Percentiles rank a stretch among this genome's conserved stretches.
Evolutionary conservation across 208 protist species (phyloP).

Genomic region (Herpetomonas muscarum): DNA sequence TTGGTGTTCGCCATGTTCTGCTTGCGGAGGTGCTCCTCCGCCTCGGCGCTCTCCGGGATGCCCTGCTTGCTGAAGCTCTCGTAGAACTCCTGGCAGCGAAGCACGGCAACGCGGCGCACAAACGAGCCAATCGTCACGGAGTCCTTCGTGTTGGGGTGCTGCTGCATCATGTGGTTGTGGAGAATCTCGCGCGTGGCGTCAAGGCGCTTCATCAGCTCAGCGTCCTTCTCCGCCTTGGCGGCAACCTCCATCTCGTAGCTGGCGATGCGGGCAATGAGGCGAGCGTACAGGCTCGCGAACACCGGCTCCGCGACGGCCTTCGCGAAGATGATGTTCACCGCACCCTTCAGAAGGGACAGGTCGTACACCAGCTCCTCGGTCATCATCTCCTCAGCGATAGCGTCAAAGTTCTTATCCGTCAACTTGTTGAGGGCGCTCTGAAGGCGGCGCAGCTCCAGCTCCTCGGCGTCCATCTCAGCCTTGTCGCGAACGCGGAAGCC

Average conservation of each 20-base stretch:
- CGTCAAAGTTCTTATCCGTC: slow-evolving; percentile 81
- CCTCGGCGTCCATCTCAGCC: slow-evolving; percentile 60
- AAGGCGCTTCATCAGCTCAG: slow-evolving; percentile 11
- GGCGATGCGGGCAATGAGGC: slow-evolving; percentile 66
- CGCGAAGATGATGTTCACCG: slow-evolving; percentile 80
- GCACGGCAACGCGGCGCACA: slow-evolving; percentile 44
- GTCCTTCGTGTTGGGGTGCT: slow-evolving; percentile 19
- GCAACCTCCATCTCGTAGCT: slow-evolving; percentile 71
- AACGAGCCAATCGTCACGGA: slow-evolving; percentile 11
- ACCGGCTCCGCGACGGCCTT: slow-evolving; percentile 88
- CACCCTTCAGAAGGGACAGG: slow-evolving; percentile 47
- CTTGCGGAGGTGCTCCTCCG: slow-evolving; percentile 64
- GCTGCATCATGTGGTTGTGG: too few species aligned
- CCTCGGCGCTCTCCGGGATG: slow-evolving; percentile 37
- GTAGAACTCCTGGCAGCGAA: slow-evolving; percentile 55
- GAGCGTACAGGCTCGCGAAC: slow-evolving; percentile 80
- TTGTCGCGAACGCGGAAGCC: slow-evolving; percentile 76
- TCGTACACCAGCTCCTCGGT: slow-evolving; percentile 70
- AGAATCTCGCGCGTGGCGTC: slow-evolving; percentile 16
- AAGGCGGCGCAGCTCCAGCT: slow-evolving; percentile 64
- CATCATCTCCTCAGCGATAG: slow-evolving; percentile 55
- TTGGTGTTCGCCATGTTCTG: slow-evolving; percentile 90
- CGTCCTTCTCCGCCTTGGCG: slow-evolving; percentile 29
- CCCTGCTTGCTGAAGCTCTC: slow-evolving; percentile 40
- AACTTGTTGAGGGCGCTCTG: slow-evolving; percentile 87